Evolutionary conservation across 495 filamentous ascomycete species (phyloP).

Genomic region (Monascus purpureus): DNA sequence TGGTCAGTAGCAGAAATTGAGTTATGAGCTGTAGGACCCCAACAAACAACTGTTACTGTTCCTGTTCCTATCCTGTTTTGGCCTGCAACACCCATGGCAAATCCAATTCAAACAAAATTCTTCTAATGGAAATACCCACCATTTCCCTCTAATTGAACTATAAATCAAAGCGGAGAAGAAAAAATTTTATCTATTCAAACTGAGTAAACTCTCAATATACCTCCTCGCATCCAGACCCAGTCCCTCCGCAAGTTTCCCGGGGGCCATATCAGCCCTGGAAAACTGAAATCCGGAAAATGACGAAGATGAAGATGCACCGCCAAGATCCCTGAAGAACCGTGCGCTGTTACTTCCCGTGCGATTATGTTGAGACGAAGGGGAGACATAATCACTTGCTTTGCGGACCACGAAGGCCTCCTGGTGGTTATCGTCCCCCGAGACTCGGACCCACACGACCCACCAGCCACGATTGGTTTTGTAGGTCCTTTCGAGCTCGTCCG

Average conservation of each 20-base stretch:
- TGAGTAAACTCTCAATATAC: conserved; percentile 76
- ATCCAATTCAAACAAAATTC: too few relatives aligned
- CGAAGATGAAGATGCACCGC: conserved; percentile 20
- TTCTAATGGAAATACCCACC: too few relatives aligned
- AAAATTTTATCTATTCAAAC: conserved; percentile 58
- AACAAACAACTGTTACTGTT: too few relatives aligned
- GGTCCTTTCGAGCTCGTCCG: conserved; percentile 64
- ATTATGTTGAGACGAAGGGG: conserved; percentile 10
- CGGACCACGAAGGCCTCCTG: conserved; percentile 69
- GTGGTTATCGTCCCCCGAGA: conserved; percentile 27
- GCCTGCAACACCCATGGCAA: too few relatives aligned
- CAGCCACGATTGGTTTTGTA: conserved; percentile 84
- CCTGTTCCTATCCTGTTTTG: too few relatives aligned
- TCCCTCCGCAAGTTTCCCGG: conserved; percentile 62
- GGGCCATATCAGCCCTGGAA: conserved; percentile 34
- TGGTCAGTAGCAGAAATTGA: too few relatives aligned
- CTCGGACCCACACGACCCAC: conserved; percentile 91
- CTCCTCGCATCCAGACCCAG: conserved; percentile 75
- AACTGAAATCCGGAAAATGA: conserved; percentile 5
- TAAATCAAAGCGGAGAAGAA: too few relatives aligned
- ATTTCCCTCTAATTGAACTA: too few relatives aligned
- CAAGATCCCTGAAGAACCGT: conserved; percentile 34
- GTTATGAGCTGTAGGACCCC: too few relatives aligned
- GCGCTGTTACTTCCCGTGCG: conserved; percentile 27
- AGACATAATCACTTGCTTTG: conserved; percentile 52